Evolutionary conservation across 495 filamentous ascomycete genomes (phyloP), one percentile per base, ranked within the genome.

Genomic region (Lindgomyces ingoldianus): DNA sequence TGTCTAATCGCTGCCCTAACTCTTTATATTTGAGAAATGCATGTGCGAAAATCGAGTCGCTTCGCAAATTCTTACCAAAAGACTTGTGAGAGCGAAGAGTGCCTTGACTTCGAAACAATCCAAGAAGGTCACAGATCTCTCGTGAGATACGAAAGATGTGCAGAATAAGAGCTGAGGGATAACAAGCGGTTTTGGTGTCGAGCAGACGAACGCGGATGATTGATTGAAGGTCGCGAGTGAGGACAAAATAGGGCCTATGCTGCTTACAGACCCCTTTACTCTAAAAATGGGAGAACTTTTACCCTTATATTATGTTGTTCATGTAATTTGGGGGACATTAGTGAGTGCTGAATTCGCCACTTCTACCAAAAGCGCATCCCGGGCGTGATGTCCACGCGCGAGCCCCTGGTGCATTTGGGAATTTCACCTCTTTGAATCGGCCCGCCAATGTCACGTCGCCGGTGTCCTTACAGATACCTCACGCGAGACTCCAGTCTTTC

Each of bases 281-380:
- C 79, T 92, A 21, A 91, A 96, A 73, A 92, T 87, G 81, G 89
- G 90, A 56, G 57, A 75, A 22, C 11, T 11, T n/a, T n/a, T 9
- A 41, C n/a, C 36, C n/a, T n/a, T n/a, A n/a, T n/a, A n/a, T n/a
- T n/a, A n/a, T n/a, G n/a, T n/a, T n/a, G n/a, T n/a, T n/a, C n/a
- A n/a, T n/a, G n/a, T n/a, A n/a, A n/a, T n/a, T n/a, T n/a, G n/a
- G n/a, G n/a, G n/a, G n/a, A n/a, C 36, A 41, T 41, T 24, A 44
- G 36, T 24, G n/a, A 26, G 10, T 3, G 36, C 18, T 2, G 19
- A 89, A 90, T 91, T 47, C 83, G 85, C 72, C 83, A 85, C 60
- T 93, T 96, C 71, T 90, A 94, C 69, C 90, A 94, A 66, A 91
- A 96, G 74, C 84, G 91, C 54, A 93, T 94, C 54, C 91, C 91